Evolutionary conservation across 208 protist species (phyloP), one percentile per base, ranked within the genome.

Genomic region (Acanthamoeba sp.): DNA sequence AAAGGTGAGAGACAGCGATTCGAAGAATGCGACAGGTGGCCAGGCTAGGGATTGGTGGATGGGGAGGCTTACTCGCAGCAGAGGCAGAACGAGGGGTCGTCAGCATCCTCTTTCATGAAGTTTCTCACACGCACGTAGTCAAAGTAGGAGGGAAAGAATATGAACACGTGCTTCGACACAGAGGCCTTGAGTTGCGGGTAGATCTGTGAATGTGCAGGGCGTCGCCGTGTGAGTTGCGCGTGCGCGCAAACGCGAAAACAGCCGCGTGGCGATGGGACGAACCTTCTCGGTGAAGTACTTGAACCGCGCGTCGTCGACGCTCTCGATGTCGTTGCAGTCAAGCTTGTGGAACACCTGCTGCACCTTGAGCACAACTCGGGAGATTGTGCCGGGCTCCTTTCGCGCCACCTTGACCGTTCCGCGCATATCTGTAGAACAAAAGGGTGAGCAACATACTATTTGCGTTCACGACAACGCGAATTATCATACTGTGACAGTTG

Each of bases 111-210:
- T 85, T 99, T 97, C 93, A 99, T 97, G 95, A 98, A 98, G 96
- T 99, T 99, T 69, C 99, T 97, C 76, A 99, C 78, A 18, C 98
- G 97, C 64, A 99, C 98, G 97, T 98, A 99, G 89, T 99, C 98
- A 97, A 99, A 99, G 96, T 99, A 99, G 5, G 97, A 98, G 16
- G 98, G 97, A 16, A 99, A 97, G 45, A 99, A 98, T 42, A 99
- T 97, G 59, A 99, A 97, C 1, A 59, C 45, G 50, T 94, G 88
- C 45, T 90, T 94, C 57, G 88, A 82, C 24, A 95, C 40, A 36
- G 64, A 62, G 14, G 93, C 80, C 89, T 96, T 95, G 38, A 94
- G 94, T 32, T 95, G 40, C 6, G 95, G 59, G 71, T 95, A 57
- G n/a, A 85, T 36, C 91, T 71, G 71, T 40, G 71, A 22, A n/a